Evolutionary conservation across 352 stramenopile species (phyloP).

Genomic region (Pythium sukuiense): DNA sequence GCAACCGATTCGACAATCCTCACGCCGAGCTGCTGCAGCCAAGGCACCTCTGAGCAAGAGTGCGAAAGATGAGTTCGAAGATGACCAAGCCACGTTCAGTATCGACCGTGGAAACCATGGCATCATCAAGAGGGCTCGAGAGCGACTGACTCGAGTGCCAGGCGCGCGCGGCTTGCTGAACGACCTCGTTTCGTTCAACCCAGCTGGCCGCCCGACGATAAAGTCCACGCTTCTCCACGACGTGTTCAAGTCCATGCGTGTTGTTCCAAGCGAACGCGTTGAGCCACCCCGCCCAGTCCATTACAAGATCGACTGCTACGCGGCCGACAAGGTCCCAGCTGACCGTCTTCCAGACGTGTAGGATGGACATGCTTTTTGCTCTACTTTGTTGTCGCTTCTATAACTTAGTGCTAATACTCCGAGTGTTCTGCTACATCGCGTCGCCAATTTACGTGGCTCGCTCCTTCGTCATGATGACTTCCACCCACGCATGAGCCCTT

Average conservation of each 20-base stretch:
- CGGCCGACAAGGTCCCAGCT: conserved; percentile 11
- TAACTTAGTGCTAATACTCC: conserved; percentile 14
- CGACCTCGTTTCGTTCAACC: conserved; percentile 64
- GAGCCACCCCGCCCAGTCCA: conserved; percentile 29
- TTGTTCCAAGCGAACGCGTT: conserved; percentile 7
- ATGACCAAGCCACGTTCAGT: conserved; percentile 50
- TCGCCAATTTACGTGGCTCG: background rate
- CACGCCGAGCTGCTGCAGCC: conserved; percentile 17
- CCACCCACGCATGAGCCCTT: conserved; percentile 77
- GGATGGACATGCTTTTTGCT: background rate
- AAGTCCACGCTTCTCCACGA: conserved; percentile 62
- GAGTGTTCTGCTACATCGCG: background rate
- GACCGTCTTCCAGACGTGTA: conserved; percentile 45
- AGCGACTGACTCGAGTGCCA: conserved; percentile 41
- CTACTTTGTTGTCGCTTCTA: conserved; percentile 14
- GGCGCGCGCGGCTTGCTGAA: conserved; percentile 53
- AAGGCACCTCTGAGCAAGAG: conserved; percentile 3
- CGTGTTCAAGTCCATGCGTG: conserved; percentile 52
- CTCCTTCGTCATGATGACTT: conserved; percentile 15
- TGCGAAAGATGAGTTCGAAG: conserved; percentile 38
- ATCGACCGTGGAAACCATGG: conserved; percentile 45
- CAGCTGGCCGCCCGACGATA: conserved; percentile 57
- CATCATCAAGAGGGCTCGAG: conserved; percentile 50
- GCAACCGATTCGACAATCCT: conserved; percentile 16
- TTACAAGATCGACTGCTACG: conserved; percentile 65